These are phyloP conservation scores for Nitzschia sp. DNA, from an alignment of 108 stramenopile species.

Conservation along the genomic window DNA sequence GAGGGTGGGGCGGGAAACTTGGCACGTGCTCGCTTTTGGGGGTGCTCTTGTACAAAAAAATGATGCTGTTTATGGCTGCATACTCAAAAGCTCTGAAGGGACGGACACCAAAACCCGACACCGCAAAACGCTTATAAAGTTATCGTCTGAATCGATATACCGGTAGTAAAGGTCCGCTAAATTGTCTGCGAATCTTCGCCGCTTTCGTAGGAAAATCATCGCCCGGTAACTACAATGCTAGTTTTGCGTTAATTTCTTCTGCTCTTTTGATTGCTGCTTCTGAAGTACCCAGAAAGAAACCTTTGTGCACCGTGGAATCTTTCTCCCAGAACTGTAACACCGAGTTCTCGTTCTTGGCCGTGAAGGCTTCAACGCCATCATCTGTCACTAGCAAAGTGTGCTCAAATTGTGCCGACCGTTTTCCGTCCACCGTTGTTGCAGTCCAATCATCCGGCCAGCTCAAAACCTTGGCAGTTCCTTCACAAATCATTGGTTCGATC, in stretches of 20 bases:
- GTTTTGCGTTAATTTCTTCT: conserved; percentile 47
- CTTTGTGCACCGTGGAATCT: conserved; percentile 68
- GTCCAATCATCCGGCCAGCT: conserved; percentile 99
- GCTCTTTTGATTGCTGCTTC: conserved; percentile 39
- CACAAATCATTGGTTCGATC: conserved; percentile 99
- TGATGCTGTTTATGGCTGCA: too few species aligned
- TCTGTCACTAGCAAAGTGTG: conserved; percentile 87
- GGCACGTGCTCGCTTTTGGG: conserved; percentile 23
- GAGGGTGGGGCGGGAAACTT: conserved; percentile 34
- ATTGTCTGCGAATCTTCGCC: too few species aligned
- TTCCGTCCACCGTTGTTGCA: conserved; percentile 84
- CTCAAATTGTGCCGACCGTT: conserved; percentile 92
- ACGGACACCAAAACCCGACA: too few species aligned
- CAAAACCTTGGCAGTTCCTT: conserved; percentile 71
- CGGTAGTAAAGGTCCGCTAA: too few species aligned
- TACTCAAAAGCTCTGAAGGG: too few species aligned
- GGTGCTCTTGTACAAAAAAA: conserved; percentile 6
- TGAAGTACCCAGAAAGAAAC: conserved; percentile 80
- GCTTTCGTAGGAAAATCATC: too few species aligned
- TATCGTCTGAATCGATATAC: too few species aligned
- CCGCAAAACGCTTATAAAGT: too few species aligned
- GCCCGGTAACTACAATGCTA: too few species aligned
- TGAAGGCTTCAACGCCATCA: conserved; percentile 90
- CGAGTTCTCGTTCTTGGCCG: conserved; percentile 77
- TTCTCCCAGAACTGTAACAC: conserved; percentile 90